phyloP scores from a whole-genome alignment of 495 filamentous ascomycete species.

The Penicillium lagena region DNA sequence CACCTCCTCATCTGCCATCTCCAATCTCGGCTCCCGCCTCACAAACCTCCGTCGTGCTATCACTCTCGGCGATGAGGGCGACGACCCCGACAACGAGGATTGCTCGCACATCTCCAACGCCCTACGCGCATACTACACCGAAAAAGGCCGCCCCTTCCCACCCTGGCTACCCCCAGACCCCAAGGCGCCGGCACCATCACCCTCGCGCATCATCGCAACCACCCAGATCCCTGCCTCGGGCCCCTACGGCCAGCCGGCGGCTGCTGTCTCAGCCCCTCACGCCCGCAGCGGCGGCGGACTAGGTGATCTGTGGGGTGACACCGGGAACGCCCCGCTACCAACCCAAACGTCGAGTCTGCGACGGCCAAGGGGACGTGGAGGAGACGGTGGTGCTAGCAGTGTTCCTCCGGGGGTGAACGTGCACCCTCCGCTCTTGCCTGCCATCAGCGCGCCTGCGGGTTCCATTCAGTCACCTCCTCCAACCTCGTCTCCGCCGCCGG shows the following conservation, averaged over 20 bases:
- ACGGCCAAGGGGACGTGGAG: conserved; percentile 26
- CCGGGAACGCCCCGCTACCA: conserved; percentile 31
- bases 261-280: conserved; percentile 10
- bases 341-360: conserved; percentile 48
- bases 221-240: conserved; percentile 45
- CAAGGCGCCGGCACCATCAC: conserved; percentile 58
- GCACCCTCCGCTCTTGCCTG: conserved; percentile 14
- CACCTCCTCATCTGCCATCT: conserved; percentile 59
- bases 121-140: conserved; percentile 88
- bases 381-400: conserved; percentile 8
- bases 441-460: conserved; percentile 15
- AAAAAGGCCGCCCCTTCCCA: conserved; percentile 78
- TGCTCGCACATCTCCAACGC: conserved; percentile 92
- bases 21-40: conserved; percentile 71
- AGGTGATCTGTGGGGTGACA: conserved; percentile 80
- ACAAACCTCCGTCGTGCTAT: conserved; percentile 73
- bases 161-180: conserved; percentile 86
- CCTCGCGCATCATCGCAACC: conserved; percentile 44
- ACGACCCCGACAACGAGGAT: conserved; percentile 77
- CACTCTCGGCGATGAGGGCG: conserved; percentile 74
- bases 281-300: conserved; percentile 46
- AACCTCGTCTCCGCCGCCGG: conserved; percentile 3
- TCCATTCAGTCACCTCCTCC: conserved; percentile 12
- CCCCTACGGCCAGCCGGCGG: conserved; percentile 27
- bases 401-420: no score